Conservation (phyloP, 192 early-diverging fungal genomes). For the Backusella tuberculispora region DNA sequence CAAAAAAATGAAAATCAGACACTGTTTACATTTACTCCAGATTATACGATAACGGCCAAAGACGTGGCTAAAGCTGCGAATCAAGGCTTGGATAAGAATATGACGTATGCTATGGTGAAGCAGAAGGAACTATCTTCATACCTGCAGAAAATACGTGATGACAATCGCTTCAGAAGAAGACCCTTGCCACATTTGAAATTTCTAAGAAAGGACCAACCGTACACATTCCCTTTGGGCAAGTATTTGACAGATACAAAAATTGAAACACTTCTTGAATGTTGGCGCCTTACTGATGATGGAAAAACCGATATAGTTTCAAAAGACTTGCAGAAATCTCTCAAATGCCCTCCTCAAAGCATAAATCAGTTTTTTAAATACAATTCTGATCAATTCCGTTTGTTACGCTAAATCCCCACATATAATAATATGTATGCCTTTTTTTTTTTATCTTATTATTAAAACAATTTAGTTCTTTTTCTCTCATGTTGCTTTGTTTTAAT, state of each 20-base stretch:
- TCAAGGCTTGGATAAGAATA: constrained; percentile 4
- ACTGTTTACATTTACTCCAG: constrained; percentile 9
- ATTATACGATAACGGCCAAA: background rate
- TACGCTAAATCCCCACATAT: background rate
- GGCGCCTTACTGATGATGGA: background rate
- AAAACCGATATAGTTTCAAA: background rate
- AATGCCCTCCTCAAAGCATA: background rate
- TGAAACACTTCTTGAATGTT: constrained; percentile 3
- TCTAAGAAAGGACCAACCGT: background rate
- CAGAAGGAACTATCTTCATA: background rate
- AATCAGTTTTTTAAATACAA: constrained; percentile 9
- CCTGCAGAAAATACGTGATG: background rate
- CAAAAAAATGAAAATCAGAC: background rate
- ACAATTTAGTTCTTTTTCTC: background rate
- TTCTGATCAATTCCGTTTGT: constrained; percentile 15
- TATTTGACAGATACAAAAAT: constrained; percentile 11
- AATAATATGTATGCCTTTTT: background rate
- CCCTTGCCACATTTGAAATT: background rate
- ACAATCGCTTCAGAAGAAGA: constrained; percentile 20
- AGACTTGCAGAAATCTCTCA: background rate
- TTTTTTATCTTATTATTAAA: background rate
- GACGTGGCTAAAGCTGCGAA: background rate
- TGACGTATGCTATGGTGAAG: background rate
- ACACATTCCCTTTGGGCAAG: constrained; percentile 7
- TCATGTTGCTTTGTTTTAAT: background rate